Conservation (phyloP, 176 grass and related monocot species). For the Carex cristatella region DNA sequence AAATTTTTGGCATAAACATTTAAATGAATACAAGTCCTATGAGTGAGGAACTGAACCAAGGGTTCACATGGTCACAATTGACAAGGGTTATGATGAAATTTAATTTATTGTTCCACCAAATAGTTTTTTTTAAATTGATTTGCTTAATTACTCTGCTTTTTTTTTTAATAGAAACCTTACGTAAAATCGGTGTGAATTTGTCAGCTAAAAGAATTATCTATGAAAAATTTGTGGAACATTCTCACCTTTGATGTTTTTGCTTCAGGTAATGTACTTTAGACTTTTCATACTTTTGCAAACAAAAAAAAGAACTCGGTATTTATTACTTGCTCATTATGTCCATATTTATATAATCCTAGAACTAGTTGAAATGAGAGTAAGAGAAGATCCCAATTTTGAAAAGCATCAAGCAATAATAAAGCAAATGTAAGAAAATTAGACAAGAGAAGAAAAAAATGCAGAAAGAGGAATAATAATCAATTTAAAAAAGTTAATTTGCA, state of each 20-base stretch:
- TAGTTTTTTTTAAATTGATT: neutral
- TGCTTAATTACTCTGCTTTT: neutral
- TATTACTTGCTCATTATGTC: neutral
- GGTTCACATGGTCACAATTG: neutral
- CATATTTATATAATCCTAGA: no score
- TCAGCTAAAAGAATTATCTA: conserved; percentile 6
- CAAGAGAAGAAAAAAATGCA: no score
- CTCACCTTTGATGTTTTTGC: neutral
- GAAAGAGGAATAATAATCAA: no score
- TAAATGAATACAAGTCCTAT: no score
- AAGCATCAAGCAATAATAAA: no score
- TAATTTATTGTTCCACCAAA: neutral
- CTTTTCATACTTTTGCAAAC: neutral
- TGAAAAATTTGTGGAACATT: neutral
- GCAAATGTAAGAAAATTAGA: no score
- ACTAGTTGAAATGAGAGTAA: no score
- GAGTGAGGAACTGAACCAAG: neutral
- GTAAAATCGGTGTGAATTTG: neutral
- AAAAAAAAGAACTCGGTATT: neutral
- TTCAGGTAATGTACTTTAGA: neutral
- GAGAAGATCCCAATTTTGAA: no score
- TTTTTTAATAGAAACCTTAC: neutral
- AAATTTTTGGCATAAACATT: no score
- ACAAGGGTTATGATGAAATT: neutral
- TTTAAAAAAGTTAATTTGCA: no score